Conservation (phyloP, 768 basidiomycete species). For the Hydnum rufescens region DNA sequence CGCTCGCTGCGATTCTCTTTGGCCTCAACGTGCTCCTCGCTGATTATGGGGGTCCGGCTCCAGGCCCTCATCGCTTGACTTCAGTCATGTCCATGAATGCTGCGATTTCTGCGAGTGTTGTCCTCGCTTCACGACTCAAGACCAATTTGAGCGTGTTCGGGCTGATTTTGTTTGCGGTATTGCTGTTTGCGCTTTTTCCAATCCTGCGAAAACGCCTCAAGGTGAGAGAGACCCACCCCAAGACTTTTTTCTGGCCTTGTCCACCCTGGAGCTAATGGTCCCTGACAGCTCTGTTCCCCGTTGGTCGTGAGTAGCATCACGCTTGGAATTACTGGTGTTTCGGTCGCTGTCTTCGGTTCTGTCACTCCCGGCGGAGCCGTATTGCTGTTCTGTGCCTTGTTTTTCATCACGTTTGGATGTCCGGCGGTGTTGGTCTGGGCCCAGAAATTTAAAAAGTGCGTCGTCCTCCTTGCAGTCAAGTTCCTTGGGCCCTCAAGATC, state of each 20-base stretch:
- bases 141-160: conserved; percentile 78
- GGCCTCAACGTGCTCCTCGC: conserved; percentile 62
- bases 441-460: conserved; percentile 72
- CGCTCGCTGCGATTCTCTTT: conserved; percentile 71
- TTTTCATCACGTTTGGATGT: conserved; percentile 47
- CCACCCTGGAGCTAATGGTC: conserved; percentile 14
- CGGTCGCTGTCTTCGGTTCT: conserved; percentile 31
- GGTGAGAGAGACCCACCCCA: conserved; percentile 22
- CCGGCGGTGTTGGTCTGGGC: conserved; percentile 67
- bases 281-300: conserved; percentile 15
- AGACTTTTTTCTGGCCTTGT: background rate
- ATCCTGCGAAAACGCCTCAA: conserved; percentile 3
- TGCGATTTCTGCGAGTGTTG: conserved; percentile 79
- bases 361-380: conserved; percentile 36
- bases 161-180: conserved; percentile 65
- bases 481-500: no score
- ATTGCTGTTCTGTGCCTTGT: conserved; percentile 30
- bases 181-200: conserved; percentile 2
- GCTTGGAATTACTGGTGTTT: conserved; percentile 27
- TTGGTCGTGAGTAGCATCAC: conserved; percentile 37
- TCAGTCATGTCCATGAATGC: conserved; percentile 81
- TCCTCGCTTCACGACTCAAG: conserved; percentile 73
- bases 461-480: conserved; percentile 11
- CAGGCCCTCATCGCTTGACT: conserved; percentile 31
- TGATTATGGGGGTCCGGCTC: conserved; percentile 39